Base-by-base conservation (phyloP, 352 stramenopile genomes). In the Phytophthora melonis region DNA sequence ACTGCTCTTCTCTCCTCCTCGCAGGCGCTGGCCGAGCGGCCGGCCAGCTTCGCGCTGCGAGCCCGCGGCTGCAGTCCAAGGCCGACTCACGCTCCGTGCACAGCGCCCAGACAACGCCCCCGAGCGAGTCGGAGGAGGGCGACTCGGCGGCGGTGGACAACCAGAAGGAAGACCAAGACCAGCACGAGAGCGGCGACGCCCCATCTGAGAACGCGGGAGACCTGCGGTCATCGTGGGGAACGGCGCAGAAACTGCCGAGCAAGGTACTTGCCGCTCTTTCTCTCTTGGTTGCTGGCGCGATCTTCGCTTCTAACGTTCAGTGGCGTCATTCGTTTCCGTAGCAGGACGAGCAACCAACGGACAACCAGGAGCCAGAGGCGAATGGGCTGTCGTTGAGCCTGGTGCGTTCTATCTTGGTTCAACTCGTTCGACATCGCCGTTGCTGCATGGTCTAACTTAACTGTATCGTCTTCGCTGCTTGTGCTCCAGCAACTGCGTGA, bases 1-100 rank as follows among this genome's bases (percentile, higher is more conserved):
- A 25, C 70, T 87, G 54, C 78, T 93, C 19, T 92, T 89, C 61
- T 89, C 61, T 82, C 75, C 7, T 47, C 72, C 39, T 79, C 75
- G 27, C 75, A 82, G 58, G 45, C 59, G 19, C 34, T 72, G 57
- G 66, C 43, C n/a, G 67, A 79, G 14, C 75, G 61, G 49, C 63
- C 72, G 11, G 49, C 59, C 11, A 70, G 67, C 56, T 77, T 82
- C 23, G 36, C 64, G 36, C 64, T 82, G 55, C 75, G 75, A 39
- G 71, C 75, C 9, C 72, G 5, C 58, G 75, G 14, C 19, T 73
- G 45, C 71, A 68, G 41, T 30, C 63, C 10, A 77, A 72, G 49
- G 25, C 68, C 34, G 72, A 77, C 55, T 49, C 61, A 34, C 66
- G 70, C 50, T 72, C 70, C 2, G 73, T 77, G 54, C 74, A 78